Evolutionary conservation across 805 yeast genomes (phyloP), one percentile per base, ranked within the genome.

Genomic region (Metschnikowia cerradonensis): DNA sequence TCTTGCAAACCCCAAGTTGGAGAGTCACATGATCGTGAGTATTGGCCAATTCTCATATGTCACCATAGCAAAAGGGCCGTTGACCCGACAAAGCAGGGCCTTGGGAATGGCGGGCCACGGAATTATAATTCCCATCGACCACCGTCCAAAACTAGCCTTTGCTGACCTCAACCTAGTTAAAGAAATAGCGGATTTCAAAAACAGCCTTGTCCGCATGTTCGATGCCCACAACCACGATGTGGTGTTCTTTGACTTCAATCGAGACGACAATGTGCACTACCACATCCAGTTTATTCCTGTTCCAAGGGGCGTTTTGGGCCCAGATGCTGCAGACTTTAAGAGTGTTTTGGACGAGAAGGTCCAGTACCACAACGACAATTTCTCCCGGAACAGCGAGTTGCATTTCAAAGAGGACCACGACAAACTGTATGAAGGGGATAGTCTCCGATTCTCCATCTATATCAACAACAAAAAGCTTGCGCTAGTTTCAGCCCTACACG

Each of bases 11-110:
- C 87, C 96, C 0, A 78, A 83, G 13, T 76, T 87, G 6, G 91
- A 86, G 56, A 74, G 87, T 2, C 95, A 90, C 64, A 82, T 91
- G 86, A 80, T 90, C 11, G 76, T 90, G 0, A 80, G 94, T 0
- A 85, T 91, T 47, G 92, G 88, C 0, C 76, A 77, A 11, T 71
- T 73, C 42, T 68, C 82, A 0, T 90, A 90, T 63, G 46, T 90
- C 51, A 84, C 97, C 0, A 74, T 84, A 14, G 95, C 96, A 0
- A 90, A 87, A 61, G 97, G 97, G 0, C 97, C 97, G 0, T 67
- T 90, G 17, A 80, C 88, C 1, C 67, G 76, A 26, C 80, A 84
- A 0, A 67, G 64, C 10, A 70, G 71, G 13, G 67, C 69, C 3
- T 66, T 77, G 3, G 68, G 77, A 61, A 83, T 88, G 60, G 80